Base-by-base conservation (phyloP, 2,329 filamentous ascomycete species). In the Coleophoma eucalyptorum region DNA sequence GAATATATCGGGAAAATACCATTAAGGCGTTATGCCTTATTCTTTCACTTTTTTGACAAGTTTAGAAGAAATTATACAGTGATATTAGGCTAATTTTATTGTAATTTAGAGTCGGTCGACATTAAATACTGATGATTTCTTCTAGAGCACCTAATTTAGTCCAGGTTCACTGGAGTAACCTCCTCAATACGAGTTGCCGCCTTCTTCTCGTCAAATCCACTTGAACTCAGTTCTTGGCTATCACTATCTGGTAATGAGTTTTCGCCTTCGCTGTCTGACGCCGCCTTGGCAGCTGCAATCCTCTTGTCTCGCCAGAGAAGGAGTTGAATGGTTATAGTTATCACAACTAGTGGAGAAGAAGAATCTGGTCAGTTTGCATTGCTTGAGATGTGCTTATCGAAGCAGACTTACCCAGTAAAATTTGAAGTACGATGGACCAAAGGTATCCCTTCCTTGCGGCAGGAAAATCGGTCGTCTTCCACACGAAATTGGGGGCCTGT, bases 401-500 rank as follows among this genome's bases (percentile, higher is more conserved):
- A 26, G 26, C 26, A 5, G 4, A 55, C 66, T 62, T 57, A 70
- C 68, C 59, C 2, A 69, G 56, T 2, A 71, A 52, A 6, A 66
- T 37, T 43, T 69, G 64, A 4, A 72, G 50, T 0, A 68, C 54
- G 16, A 70, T 66, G 1, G 60, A 65, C 64, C 64, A 72, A 1
- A 62, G 55, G 48, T 71, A 71, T 5, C 70, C 70, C 26, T 67
- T 68, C 13, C 51, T 58, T 1, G 69, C 69, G 1, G 60, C 62
- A 1, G 70, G 70, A 32, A 70, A 72, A 5, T 65, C 66, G 1
- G 65, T 67, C 1, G 69, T 72, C 47, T 71, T 71, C 70, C 69
- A 72, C 2, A 72, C 65, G 44, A 72, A 71, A 46, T 72, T 72
- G 0, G 69, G 69, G 3, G 65, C 65, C 61, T 65, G 18, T 1